Percentiles rank a stretch among this genome's conserved stretches.
Conservation (phyloP, 2,329 filamentous ascomycete genomes). For the Trichophyton simii region DNA sequence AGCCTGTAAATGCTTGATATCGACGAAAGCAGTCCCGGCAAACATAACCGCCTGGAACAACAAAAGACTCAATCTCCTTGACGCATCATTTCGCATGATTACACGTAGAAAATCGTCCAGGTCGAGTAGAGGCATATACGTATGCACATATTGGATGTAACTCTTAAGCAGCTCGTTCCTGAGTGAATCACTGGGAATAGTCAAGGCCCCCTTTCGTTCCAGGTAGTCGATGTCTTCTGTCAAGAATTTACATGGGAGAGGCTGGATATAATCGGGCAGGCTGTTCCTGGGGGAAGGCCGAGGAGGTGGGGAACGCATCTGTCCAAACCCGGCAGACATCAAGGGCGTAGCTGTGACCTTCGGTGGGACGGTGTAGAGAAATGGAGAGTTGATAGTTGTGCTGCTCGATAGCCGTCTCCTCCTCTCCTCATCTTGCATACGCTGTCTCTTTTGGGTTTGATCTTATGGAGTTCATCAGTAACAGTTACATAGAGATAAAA, state of each 20-base stretch:
- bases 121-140: constrained; percentile 81
- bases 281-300: constrained; percentile 31
- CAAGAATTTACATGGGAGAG: constrained; percentile 63
- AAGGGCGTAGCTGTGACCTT: constrained; percentile 22
- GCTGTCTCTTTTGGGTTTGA: constrained; percentile 36
- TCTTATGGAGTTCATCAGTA: constrained; percentile 24
- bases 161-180: constrained; percentile 70
- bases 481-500: neutral
- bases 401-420: constrained; percentile 35
- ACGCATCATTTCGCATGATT: constrained; percentile 55
- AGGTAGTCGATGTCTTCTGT: constrained; percentile 75
- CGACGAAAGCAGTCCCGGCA: constrained; percentile 75
- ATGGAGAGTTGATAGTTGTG: constrained; percentile 25
- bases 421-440: constrained; percentile 34
- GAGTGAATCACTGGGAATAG: constrained; percentile 55
- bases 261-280: constrained; percentile 61
- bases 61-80: constrained; percentile 63
- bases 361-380: constrained; percentile 26
- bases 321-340: constrained; percentile 15
- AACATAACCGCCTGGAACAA: constrained; percentile 95
- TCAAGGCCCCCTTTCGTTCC: constrained; percentile 69
- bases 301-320: constrained; percentile 32
- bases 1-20: constrained; percentile 60
- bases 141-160: constrained; percentile 82
- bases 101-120: constrained; percentile 46